A percentile compares a stretch with the other conserved stretches of the same genome.
phyloP scores from a whole-genome alignment of 768 basidiomycete species.

The Tulasnella calospora region DNA sequence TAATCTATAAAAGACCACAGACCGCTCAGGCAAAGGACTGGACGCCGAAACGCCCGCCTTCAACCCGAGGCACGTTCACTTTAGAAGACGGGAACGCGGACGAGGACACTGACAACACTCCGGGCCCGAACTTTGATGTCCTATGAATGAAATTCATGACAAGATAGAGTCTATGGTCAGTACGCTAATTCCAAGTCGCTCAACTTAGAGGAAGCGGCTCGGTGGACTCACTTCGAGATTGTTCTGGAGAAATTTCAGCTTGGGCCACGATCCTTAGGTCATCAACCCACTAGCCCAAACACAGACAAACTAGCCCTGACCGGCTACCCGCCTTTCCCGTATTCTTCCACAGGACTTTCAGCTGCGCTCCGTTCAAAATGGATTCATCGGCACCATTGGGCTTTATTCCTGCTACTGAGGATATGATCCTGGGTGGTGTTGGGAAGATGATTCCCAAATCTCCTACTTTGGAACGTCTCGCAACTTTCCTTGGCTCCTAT shows the following conservation, averaged over 20 bases:
- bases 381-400: neutral
- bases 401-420: constrained; percentile 42
- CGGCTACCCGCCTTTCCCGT: constrained; percentile 7
- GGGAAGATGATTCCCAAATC: constrained; percentile 48
- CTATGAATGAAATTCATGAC: constrained; percentile 41
- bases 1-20: neutral
- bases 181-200: neutral
- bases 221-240: constrained; percentile 37
- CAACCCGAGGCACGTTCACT: constrained; percentile 26
- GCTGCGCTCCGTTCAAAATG: neutral
- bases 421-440: constrained; percentile 54
- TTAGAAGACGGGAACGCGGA: constrained; percentile 59
- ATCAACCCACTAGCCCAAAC: neutral
- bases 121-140: constrained; percentile 93
- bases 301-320: constrained; percentile 13
- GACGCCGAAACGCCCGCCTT: constrained; percentile 8
- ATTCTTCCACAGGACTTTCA: constrained; percentile 4
- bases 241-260: constrained; percentile 45
- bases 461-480: constrained; percentile 62
- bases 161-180: neutral
- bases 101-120: constrained; percentile 77
- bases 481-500: constrained; percentile 76
- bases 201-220: neutral
- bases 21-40: constrained; percentile 7
- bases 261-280: neutral